These are phyloP conservation scores for Eucalyptus curtisii DNA, from an alignment of 345 rosid genomes.

Conservation along the genomic window DNA sequence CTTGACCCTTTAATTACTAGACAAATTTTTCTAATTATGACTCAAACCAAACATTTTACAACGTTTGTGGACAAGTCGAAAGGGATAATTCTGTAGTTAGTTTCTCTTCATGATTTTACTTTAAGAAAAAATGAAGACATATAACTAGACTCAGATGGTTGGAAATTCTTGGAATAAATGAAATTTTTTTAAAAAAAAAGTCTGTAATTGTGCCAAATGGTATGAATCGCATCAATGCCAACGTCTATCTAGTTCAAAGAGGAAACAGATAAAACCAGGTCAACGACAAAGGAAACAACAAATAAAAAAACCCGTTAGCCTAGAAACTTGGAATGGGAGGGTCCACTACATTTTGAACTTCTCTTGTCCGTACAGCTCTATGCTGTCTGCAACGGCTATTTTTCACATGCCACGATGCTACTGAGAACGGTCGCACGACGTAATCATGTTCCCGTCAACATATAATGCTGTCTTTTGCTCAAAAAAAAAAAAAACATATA, in stretches of 20 bases:
- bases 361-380: neutral
- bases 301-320: neutral
- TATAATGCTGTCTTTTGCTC: neutral
- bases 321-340: neutral
- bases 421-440: neutral
- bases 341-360: neutral
- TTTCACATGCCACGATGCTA: neutral
- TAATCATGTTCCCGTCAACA: neutral
- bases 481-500: too few relatives aligned
- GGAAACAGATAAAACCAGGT: neutral
- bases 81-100: fast-evolving
- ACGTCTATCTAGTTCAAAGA: neutral
- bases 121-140: neutral
- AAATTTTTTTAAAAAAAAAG: neutral
- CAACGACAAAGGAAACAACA: neutral
- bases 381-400: neutral
- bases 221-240: neutral
- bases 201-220: neutral
- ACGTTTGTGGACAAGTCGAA: fast-evolving
- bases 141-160: neutral
- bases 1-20: neutral
- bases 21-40: neutral
- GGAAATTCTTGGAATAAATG: neutral
- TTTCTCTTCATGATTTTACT: fast-evolving
- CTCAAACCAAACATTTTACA: neutral